A percentile compares a stretch with the other conserved stretches of the same genome.
phyloP scores from a whole-genome alignment of 2,329 filamentous ascomycete species.

The Colletotrichum siamense region DNA sequence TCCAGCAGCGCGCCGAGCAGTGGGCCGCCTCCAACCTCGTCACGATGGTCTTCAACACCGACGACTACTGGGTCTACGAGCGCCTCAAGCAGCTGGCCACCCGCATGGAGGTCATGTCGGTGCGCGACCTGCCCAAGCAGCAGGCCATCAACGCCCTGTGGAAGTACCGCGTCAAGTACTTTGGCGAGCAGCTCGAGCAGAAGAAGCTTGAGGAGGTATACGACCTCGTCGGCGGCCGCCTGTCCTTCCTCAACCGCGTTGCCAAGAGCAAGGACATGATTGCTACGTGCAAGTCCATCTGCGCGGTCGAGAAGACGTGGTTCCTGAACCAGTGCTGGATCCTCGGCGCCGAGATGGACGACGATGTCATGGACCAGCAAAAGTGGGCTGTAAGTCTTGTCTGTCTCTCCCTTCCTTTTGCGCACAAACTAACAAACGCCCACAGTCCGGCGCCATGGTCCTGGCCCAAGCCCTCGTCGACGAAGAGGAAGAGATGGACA shows the following conservation, averaged over 20 bases:
- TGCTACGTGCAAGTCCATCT: slow-evolving; percentile 76
- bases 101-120: slow-evolving; percentile 90
- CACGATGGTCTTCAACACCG: slow-evolving; percentile 92
- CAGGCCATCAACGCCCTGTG: slow-evolving; percentile 79
- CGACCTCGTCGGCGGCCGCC: slow-evolving; percentile 81
- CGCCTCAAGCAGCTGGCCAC: slow-evolving; percentile 90
- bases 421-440: background rate
- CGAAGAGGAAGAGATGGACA: slow-evolving; percentile 64
- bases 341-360: slow-evolving; percentile 79
- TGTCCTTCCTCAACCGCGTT: slow-evolving; percentile 88
- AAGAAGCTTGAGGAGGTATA: slow-evolving; percentile 79
- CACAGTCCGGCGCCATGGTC: slow-evolving; percentile 86
- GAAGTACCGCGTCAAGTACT: slow-evolving; percentile 83
- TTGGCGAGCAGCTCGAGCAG: slow-evolving; percentile 61
- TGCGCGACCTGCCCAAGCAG: slow-evolving; percentile 80
- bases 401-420: background rate
- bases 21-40: slow-evolving; percentile 94
- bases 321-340: slow-evolving; percentile 80
- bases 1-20: slow-evolving; percentile 94
- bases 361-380: slow-evolving; percentile 98
- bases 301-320: slow-evolving; percentile 75
- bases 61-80: slow-evolving; percentile 99
- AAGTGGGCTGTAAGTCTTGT: slow-evolving; percentile 80
- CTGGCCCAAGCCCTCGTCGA: slow-evolving; percentile 92
- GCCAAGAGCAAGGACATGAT: slow-evolving; percentile 88